phyloP scores from a whole-genome alignment of 331 rosid species.

The Pyracantha coccinea region DNA sequence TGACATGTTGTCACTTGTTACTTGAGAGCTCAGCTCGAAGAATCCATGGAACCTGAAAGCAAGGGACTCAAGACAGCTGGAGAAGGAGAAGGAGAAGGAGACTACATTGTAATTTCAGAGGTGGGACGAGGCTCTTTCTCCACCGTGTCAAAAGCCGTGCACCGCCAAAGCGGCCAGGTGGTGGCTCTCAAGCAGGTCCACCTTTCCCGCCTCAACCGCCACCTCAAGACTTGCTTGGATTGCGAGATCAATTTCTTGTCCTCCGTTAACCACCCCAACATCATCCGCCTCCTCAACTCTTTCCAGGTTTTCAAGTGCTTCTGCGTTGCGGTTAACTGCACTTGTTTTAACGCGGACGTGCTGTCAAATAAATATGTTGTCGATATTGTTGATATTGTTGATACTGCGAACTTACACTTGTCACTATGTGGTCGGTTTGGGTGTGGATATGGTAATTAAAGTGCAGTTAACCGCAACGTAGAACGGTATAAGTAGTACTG shows the following conservation, averaged over 20 bases:
- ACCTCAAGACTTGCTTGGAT: slow-evolving; percentile 28
- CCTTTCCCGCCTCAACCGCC: slow-evolving; percentile 38
- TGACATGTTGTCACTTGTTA: too few species aligned
- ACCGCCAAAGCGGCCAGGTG: slow-evolving; percentile 15
- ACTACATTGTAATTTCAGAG: slow-evolving; percentile 26
- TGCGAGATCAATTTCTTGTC: slow-evolving; percentile 48
- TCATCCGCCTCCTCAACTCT: slow-evolving; percentile 35
- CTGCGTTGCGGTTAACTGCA: too few species aligned
- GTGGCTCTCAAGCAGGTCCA: slow-evolving; percentile 50
- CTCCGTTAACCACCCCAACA: slow-evolving; percentile 49
- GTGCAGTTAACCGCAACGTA: too few species aligned
- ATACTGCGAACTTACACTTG: too few species aligned
- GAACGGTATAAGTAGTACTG: too few species aligned
- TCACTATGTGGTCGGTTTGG: background rate
- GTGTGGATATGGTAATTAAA: background rate
- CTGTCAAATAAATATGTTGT: too few species aligned
- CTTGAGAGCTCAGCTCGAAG: too few species aligned
- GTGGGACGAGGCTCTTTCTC: slow-evolving; percentile 43
- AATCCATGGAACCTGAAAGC: background rate
- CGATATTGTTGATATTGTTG: too few species aligned
- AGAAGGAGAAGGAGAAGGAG: background rate
- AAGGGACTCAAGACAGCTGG: background rate
- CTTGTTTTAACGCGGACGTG: too few species aligned
- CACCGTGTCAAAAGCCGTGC: slow-evolving; percentile 41
- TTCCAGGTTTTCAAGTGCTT: slow-evolving; percentile 25